Evolutionary conservation across 2,329 filamentous ascomycete genomes (phyloP).

Genomic region (Penicillium sp.): DNA sequence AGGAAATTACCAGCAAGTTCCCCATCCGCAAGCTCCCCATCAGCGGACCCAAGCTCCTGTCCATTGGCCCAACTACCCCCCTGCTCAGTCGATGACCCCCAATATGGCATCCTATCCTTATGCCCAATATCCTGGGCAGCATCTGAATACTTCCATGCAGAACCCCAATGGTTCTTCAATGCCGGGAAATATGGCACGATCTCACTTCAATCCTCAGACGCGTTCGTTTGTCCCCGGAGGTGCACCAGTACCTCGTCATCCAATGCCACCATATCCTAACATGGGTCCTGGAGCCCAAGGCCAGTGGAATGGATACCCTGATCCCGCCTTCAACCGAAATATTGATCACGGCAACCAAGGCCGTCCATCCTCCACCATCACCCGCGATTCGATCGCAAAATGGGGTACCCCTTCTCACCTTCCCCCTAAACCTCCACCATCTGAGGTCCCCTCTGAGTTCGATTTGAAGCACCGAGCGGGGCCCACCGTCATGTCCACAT

Average conservation of each 20-base stretch:
- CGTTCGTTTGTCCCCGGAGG: constrained; percentile 81
- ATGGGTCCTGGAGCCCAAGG: constrained; percentile 24
- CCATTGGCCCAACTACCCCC: constrained; percentile 40
- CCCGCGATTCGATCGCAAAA: constrained; percentile 47
- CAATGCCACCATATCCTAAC: constrained; percentile 29
- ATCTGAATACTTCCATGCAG: constrained; percentile 58
- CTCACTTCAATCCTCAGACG: constrained; percentile 90
- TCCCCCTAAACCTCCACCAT: constrained; percentile 52
- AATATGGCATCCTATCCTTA: constrained; percentile 66
- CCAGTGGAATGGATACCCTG: constrained; percentile 31
- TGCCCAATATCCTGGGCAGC: constrained; percentile 71
- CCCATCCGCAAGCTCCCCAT: constrained; percentile 32
- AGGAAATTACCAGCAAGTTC: constrained; percentile 31
- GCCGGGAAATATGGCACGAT: constrained; percentile 79
- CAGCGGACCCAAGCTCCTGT: constrained; percentile 40
- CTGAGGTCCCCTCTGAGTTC: constrained; percentile 44
- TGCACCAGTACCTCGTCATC: constrained; percentile 31
- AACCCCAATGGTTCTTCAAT: constrained; percentile 77
- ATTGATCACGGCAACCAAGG: constrained; percentile 21
- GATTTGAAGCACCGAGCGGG: constrained; percentile 38
- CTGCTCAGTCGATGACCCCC: constrained; percentile 33
- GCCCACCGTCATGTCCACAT: constrained; percentile 18
- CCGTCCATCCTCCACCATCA: constrained; percentile 22
- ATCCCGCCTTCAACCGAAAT: constrained; percentile 19
- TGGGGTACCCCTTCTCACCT: constrained; percentile 53